Evolutionary conservation across 225 moss, liverwort and hornwort genomes (phyloP), one percentile per base, ranked within the genome.

Genomic region (Marchantia polymorpha): DNA sequence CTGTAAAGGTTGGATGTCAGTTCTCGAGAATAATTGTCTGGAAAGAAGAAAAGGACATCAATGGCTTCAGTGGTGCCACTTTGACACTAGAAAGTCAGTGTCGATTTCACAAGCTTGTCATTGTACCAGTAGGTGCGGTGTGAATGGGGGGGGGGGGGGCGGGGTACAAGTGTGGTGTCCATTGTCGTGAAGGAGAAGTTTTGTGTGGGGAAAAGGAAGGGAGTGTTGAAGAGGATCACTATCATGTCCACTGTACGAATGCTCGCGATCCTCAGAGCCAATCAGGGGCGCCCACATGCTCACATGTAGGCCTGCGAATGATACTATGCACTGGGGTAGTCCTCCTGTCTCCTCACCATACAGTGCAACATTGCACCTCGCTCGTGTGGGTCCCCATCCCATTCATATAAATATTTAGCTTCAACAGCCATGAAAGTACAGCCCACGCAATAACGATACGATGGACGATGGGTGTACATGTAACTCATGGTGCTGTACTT

Each of bases 171-270:
- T 17, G 26, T 66, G 65, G 10, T 26, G 65, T 66, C 65, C 65
- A 66, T 10, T 27, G 8, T 26, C 65, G 26, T 66, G 65, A 66
- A 27, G 65, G 14, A 30, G 65, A 26, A 27, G 12, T 66, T 27
- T 66, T 66, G 25, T 66, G 25, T 66, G 65, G 29, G 65, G 11
- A 26, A 22, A 26, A 30, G 11, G 56, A 56, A 56, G 26, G 65
- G 29, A 66, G 65, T 66, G 65, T 66, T 26, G 65, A 66, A 66
- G 65, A 66, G 26, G 65, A 66, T 66, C 26, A 66, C 65, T 66
- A 30, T 66, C 65, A 27, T 22, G 12, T 1, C 8, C 60, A 66
- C 27, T 66, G 65, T 66, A 66, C 65, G 65, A 66, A 66, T 12
- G 19, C 56, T 56, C 19, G 56, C 56, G 56, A 56, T 12, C 14